phyloP scores from a whole-genome alignment of 169 alveolate species.

The Plasmodium yoelii region DNA sequence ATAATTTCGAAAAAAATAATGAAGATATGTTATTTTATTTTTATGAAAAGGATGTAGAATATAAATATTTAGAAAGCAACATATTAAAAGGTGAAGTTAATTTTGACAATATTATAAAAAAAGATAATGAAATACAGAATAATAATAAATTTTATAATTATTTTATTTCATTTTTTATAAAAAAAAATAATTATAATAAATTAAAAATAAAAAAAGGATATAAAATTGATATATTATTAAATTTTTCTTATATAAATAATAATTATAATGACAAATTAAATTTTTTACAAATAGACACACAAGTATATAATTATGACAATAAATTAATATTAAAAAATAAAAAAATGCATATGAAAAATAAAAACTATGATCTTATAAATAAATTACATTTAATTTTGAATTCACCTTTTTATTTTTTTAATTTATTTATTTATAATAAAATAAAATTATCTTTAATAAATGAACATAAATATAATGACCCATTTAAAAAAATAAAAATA shows the following conservation, averaged over 20 bases:
- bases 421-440: constrained; percentile 20
- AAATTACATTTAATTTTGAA: constrained; percentile 63
- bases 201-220: constrained; percentile 57
- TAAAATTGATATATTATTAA: constrained; percentile 51
- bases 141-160: not conserved
- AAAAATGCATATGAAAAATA: constrained; percentile 55
- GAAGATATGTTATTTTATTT: not conserved
- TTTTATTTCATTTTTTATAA: constrained; percentile 18
- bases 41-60: constrained; percentile 29
- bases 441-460: constrained; percentile 24
- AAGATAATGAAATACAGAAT: not conserved
- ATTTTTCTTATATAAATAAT: constrained; percentile 51
- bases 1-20: constrained; percentile 4
- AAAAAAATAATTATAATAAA: constrained; percentile 5
- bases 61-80: constrained; percentile 33
- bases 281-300: constrained; percentile 46
- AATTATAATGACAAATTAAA: constrained; percentile 49
- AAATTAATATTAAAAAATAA: constrained; percentile 29
- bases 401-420: constrained; percentile 63
- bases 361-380: constrained; percentile 49
- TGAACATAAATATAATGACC: constrained; percentile 22
- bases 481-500: constrained; percentile 31
- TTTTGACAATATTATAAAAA: constrained; percentile 15
- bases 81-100: constrained; percentile 54
- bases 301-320: constrained; percentile 16